Evolutionary conservation across 441 rosid genomes (phyloP).

Genomic region (Mallotus japonicus): DNA sequence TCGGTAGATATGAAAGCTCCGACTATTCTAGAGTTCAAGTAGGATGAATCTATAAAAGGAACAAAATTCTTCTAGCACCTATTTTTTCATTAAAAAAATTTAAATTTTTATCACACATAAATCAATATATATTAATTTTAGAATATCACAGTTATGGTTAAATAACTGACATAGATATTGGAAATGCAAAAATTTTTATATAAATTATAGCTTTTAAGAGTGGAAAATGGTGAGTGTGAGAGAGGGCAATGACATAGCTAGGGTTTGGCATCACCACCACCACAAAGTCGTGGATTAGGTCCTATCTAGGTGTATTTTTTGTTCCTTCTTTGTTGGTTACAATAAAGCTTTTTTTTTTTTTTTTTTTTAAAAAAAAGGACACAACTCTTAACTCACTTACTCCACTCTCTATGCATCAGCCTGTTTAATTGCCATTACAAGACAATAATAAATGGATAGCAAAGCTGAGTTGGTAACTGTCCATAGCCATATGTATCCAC

Average conservation of each 20-base stretch:
- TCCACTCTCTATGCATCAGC: no score
- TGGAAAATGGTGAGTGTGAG: constrained; percentile 23
- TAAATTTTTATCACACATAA: no score
- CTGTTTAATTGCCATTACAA: no score
- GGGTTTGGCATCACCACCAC: constrained; percentile 48
- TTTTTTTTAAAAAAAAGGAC: neutral
- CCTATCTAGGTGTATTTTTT: constrained; percentile 23
- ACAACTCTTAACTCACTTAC: neutral
- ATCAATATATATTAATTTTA: no score
- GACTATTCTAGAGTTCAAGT: no score
- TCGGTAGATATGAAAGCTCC: no score
- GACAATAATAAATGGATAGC: constrained; percentile 31
- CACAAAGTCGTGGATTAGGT: constrained; percentile 75
- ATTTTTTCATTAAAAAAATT: no score
- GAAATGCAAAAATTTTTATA: no score
- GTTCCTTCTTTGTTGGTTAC: constrained; percentile 19
- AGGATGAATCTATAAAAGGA: no score
- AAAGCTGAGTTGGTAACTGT: constrained; percentile 38
- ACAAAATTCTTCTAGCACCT: no score
- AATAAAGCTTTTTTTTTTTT: constrained; percentile 18
- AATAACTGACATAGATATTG: no score
- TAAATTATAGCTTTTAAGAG: neutral
- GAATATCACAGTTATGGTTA: no score
- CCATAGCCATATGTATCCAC: constrained; percentile 41
- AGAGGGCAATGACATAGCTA: constrained; percentile 32